Evolutionary conservation across 1,284 basidiomycete genomes (phyloP).

Genomic region (Wolfiporia cocos): DNA sequence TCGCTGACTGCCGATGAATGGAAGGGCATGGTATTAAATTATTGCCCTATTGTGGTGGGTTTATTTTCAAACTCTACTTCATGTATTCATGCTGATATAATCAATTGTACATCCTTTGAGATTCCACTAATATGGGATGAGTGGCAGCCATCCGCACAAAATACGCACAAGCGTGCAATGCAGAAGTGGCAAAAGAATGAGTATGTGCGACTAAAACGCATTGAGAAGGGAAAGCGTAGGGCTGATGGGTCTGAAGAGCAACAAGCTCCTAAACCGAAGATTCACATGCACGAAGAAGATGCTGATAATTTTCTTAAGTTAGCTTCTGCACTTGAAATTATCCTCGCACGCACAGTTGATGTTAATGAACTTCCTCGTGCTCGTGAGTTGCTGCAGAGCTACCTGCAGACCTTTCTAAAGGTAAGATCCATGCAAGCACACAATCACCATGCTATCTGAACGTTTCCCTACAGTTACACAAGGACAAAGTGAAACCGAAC

Average conservation of each 20-base stretch:
- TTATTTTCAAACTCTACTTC: background rate
- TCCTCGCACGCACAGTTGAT: background rate
- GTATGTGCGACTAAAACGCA: background rate
- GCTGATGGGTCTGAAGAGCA: background rate
- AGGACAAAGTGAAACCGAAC: background rate
- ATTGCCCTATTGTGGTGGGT: constrained; percentile 22
- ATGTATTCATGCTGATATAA: background rate
- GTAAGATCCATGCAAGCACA: background rate
- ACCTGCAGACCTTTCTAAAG: background rate
- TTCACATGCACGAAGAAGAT: constrained; percentile 4
- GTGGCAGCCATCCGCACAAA: constrained; percentile 5
- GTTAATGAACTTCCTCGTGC: background rate
- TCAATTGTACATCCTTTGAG: background rate
- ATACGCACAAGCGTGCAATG: constrained; percentile 3
- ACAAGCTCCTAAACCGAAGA: constrained; percentile 3
- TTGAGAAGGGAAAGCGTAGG: background rate
- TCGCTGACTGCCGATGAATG: constrained; percentile 27
- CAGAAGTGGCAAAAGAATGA: constrained; percentile 10
- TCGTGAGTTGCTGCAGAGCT: background rate
- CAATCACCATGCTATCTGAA: background rate
- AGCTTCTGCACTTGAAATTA: background rate
- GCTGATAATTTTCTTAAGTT: background rate
- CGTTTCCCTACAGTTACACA: background rate
- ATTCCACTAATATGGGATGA: constrained; percentile 13
- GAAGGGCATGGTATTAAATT: constrained; percentile 17